A percentile compares a stretch with the other conserved stretches of the same genome.
phyloP scores from a whole-genome alignment of 371 early-diverging fungal genomes.

The Actinomortierella wolfii region DNA sequence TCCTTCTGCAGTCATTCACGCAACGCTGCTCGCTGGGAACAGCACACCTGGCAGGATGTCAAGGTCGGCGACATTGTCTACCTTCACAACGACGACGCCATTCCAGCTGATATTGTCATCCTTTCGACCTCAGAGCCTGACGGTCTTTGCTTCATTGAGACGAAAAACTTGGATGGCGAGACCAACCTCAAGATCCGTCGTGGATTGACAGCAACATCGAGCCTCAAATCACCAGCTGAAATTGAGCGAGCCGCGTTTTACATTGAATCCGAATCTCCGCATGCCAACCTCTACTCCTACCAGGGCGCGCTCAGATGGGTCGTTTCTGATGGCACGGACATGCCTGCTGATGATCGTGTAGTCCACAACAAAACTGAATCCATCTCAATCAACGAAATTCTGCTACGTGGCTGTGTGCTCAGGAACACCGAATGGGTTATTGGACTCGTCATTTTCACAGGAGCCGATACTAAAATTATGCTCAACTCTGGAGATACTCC shows the following conservation, averaged over 20 bases:
- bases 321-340: conserved; percentile 31
- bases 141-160: conserved; percentile 93
- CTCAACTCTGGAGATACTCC: conserved; percentile 90
- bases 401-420: conserved; percentile 91
- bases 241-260: conserved; percentile 62
- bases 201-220: conserved; percentile 56
- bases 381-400: conserved; percentile 78
- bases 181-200: conserved; percentile 84
- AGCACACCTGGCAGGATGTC: conserved; percentile 79
- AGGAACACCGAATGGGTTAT: conserved; percentile 89
- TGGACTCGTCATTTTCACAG: conserved; percentile 87
- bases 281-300: conserved; percentile 77
- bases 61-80: conserved; percentile 92
- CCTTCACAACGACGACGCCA: conserved; percentile 84
- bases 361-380: conserved; percentile 63
- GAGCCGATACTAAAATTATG: conserved; percentile 91
- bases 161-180: conserved; percentile 95
- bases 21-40: conserved; percentile 50
- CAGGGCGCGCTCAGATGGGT: conserved; percentile 67
- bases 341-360: conserved; percentile 33
- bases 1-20: conserved; percentile 15
- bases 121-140: conserved; percentile 87
- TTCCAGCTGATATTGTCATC: conserved; percentile 94
- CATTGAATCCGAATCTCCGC: conserved; percentile 84
- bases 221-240: conserved; percentile 53